Base-by-base conservation (phyloP, 768 basidiomycete genomes). In the Rhizopogon rudus region DNA sequence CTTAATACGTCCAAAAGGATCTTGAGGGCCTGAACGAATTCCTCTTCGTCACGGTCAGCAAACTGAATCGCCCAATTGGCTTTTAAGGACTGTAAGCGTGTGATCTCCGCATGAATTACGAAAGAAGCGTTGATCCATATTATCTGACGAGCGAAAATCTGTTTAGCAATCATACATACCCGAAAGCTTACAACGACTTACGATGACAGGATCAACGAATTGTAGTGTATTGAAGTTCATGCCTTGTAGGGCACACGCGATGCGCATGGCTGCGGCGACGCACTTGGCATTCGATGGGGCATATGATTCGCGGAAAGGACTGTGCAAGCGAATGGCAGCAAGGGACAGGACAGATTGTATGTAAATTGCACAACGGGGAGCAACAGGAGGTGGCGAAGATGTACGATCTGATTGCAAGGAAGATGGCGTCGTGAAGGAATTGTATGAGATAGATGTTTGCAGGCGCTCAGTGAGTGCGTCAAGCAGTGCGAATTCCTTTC, bases 401-500 rank as follows among this genome's bases (percentile, higher is more conserved):
- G 8, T 17, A n/a, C 16, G 17, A 49, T 16, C 16, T 6, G 31
- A 25, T 51, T 25, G 52, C 10, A 22, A 16, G n/a, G 31, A 25
- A 14, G 22, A 25, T n/a, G 31, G 6, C 2, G 50, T 16, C 10
- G 39, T 17, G 3, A 31, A 39, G 1, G 22, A 9, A 37, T 25
- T 52, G 1, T 37, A 31, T 5, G 51, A 31, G 12, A 61, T 44
- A 17, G 41, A 52, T n/a, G 17, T 28, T 17, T 72, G 73, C 51
- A 81, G 73, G 1, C 63, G 62, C 5, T 77, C 75, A 39, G 82
- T 77, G 44, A 81, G 70, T 33, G 68, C 63, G 57, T 80, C 77
- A 53, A 82, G 65, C 2, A 73, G 75, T 41, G 70, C 70, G 20
- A 82, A 81, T 6, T 75, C 73, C 13, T 69, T 64, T 25, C 69